A percentile compares a stretch with the other conserved stretches of the same genome.
Conservation (phyloP, 139 green algal species). For the Zygnema cylindricum region DNA sequence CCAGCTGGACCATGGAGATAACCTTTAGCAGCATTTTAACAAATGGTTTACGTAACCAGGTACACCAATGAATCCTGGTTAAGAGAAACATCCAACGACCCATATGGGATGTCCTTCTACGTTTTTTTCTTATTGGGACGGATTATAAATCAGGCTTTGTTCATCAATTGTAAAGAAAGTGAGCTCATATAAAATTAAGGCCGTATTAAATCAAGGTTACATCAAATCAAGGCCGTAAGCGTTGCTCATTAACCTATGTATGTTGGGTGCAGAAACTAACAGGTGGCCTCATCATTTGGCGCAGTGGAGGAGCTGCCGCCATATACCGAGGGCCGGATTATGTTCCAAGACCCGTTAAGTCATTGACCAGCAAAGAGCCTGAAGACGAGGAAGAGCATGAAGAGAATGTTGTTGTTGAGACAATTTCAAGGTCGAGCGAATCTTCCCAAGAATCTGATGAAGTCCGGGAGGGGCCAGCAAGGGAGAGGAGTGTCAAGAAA, state of each 20-base stretch:
- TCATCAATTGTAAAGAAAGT: no score
- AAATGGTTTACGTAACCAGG: no score
- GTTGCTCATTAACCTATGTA: not conserved
- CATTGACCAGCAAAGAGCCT: not conserved
- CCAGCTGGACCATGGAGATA: no score
- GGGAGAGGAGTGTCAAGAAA: not conserved
- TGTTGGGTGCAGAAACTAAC: constrained; percentile 44
- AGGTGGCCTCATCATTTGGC: constrained; percentile 53
- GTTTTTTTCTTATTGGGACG: no score
- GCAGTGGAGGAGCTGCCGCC: constrained; percentile 13
- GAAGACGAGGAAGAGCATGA: not conserved
- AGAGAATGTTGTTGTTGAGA: not conserved
- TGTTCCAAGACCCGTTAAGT: not conserved
- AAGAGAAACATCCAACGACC: no score
- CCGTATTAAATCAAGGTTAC: no score
- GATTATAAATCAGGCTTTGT: no score
- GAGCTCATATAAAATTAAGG: no score
- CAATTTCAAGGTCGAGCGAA: not conserved
- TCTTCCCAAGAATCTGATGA: not conserved
- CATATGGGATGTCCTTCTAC: no score
- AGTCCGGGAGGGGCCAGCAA: not conserved
- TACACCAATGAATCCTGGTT: no score
- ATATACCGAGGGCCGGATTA: constrained; percentile 48
- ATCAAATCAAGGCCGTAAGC: no score
- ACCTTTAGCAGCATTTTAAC: no score